A percentile compares a stretch with the other conserved stretches of the same genome.
Evolutionary conservation across 2,329 filamentous ascomycete genomes (phyloP).

Genomic region (Monosporascus sp.): DNA sequence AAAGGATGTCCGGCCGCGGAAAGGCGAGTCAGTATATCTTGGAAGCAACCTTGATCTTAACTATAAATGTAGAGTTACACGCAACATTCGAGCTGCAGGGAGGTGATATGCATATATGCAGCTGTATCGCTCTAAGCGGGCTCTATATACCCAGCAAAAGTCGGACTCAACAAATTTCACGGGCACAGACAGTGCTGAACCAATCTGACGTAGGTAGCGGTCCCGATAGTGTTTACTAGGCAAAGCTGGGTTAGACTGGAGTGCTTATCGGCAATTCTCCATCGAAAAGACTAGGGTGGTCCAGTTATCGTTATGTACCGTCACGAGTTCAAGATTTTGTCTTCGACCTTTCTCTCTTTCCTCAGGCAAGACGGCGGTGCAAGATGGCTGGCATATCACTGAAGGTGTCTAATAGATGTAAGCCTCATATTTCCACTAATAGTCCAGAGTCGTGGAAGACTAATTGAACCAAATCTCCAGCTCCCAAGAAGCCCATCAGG

Average conservation of each 20-base stretch:
- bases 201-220: not conserved
- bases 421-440: conserved; percentile 2
- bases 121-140: not conserved
- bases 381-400: conserved; percentile 22
- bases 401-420: conserved; percentile 38
- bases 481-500: conserved; percentile 46
- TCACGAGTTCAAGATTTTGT: not conserved
- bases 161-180: not conserved
- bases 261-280: too few species aligned
- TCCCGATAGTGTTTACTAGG: not conserved
- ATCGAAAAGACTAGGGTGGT: not conserved
- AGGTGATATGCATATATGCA: too few species aligned
- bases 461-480: conserved; percentile 16
- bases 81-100: too few species aligned
- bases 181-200: not conserved
- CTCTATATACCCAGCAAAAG: not conserved
- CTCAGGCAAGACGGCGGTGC: not conserved
- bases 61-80: too few species aligned
- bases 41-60: too few species aligned
- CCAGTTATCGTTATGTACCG: not conserved
- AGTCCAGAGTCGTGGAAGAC: not conserved
- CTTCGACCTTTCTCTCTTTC: not conserved
- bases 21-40: too few species aligned
- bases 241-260: not conserved
- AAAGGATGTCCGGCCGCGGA: too few species aligned